Conservation (phyloP, 2,329 filamentous ascomycete species). For the Mycogone perniciosa region DNA sequence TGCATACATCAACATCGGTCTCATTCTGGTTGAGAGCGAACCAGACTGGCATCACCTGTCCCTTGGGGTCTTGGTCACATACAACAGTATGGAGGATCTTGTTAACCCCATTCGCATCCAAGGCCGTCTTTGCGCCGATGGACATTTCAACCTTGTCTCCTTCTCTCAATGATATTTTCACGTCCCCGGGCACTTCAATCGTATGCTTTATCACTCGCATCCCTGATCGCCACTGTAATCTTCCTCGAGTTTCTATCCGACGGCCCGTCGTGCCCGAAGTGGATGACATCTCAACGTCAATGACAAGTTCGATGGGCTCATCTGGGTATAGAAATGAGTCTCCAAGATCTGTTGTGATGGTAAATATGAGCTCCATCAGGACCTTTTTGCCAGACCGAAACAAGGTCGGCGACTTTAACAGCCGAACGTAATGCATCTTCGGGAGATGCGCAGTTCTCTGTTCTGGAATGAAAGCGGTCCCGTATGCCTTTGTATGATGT, state of each 20-base stretch:
- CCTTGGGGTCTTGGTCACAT: slow-evolving; percentile 17
- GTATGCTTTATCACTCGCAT: slow-evolving; percentile 36
- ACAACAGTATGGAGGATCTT: slow-evolving; percentile 19
- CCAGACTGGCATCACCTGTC: slow-evolving; percentile 40
- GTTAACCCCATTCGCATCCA: slow-evolving; percentile 20
- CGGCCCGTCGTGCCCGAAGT: slow-evolving; percentile 19
- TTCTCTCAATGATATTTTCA: slow-evolving; percentile 20
- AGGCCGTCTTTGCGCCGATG: slow-evolving; percentile 21
- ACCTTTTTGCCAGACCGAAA: slow-evolving; percentile 20
- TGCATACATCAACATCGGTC: slow-evolving; percentile 20
- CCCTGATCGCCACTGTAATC: slow-evolving; percentile 27
- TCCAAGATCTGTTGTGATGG: slow-evolving; percentile 52
- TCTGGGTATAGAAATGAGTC: slow-evolving; percentile 47
- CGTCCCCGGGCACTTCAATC: slow-evolving; percentile 22
- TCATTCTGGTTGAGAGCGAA: slow-evolving; percentile 25
- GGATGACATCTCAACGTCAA: slow-evolving; percentile 25
- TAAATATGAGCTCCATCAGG: slow-evolving; percentile 40
- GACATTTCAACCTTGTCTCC: slow-evolving; percentile 24
- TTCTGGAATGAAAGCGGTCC: too few species aligned
- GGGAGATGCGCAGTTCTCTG: too few species aligned
- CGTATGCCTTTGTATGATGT: too few species aligned
- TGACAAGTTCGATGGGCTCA: slow-evolving; percentile 37
- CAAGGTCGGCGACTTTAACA: slow-evolving; percentile 42
- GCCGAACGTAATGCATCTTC: slow-evolving; percentile 52
- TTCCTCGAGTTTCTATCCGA: slow-evolving; percentile 19